Evolutionary conservation across 2,329 filamentous ascomycete genomes (phyloP).

Genomic region (Neonectria ditissima): DNA sequence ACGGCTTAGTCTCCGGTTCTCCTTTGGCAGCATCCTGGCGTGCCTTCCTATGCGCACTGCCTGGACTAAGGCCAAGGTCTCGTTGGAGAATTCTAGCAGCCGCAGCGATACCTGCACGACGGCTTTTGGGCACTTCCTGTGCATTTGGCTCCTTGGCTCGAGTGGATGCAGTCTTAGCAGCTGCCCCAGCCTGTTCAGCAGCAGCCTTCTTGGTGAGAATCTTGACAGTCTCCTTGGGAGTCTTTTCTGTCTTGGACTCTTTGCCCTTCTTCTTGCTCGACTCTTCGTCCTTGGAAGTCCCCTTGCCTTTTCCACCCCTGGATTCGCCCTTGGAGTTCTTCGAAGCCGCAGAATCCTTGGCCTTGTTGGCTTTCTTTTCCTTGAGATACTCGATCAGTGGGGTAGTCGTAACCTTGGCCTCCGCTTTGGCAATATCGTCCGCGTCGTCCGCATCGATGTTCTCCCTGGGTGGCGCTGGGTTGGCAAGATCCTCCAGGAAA

Average conservation of each 20-base stretch:
- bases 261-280: constrained; percentile 72
- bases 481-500: constrained; percentile 89
- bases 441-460: constrained; percentile 55
- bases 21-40: constrained; percentile 69
- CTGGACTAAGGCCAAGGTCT: constrained; percentile 73
- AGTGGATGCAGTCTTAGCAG: constrained; percentile 56
- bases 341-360: constrained; percentile 62
- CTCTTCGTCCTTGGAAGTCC: constrained; percentile 59
- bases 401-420: constrained; percentile 79
- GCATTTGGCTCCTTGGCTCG: constrained; percentile 48
- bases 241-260: constrained; percentile 63
- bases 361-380: constrained; percentile 87
- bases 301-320: constrained; percentile 62
- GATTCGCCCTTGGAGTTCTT: constrained; percentile 68
- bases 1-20: constrained; percentile 59
- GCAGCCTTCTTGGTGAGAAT: constrained; percentile 71
- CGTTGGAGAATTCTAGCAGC: constrained; percentile 74
- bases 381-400: constrained; percentile 90
- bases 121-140: constrained; percentile 62
- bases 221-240: constrained; percentile 69
- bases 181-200: constrained; percentile 61
- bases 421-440: constrained; percentile 60
- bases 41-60: constrained; percentile 70
- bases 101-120: constrained; percentile 70
- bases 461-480: constrained; percentile 65